Evolutionary conservation across 108 stramenopile species (phyloP).

Genomic region (Stephanodiscus triporus): DNA sequence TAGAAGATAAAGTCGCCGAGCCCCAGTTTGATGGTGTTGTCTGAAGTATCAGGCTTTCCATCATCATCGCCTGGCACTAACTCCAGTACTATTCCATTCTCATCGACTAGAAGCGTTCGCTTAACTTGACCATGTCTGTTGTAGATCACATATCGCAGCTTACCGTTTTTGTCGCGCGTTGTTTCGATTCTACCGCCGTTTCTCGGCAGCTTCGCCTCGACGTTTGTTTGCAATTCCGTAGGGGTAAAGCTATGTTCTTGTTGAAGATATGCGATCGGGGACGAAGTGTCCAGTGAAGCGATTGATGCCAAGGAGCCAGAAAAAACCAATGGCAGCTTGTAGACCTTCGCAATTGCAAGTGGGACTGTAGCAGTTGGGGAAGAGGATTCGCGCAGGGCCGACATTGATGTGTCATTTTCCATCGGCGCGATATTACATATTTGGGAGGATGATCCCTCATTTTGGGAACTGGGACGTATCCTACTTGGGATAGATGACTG

Average conservation of each 20-base stretch:
- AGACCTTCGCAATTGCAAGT: slow-evolving; percentile 70
- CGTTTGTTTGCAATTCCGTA: slow-evolving; percentile 54
- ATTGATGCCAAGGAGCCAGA: slow-evolving; percentile 13
- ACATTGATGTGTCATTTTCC: slow-evolving; percentile 5
- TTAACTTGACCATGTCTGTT: slow-evolving; percentile 57
- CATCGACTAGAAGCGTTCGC: slow-evolving; percentile 64
- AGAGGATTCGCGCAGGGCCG: neutral
- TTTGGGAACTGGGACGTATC: neutral
- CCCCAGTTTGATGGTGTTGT: slow-evolving; percentile 62
- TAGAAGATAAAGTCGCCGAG: slow-evolving; percentile 98
- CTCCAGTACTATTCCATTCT: slow-evolving; percentile 54
- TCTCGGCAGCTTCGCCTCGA: slow-evolving; percentile 63
- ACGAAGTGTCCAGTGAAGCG: slow-evolving; percentile 28
- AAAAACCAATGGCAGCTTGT: slow-evolving; percentile 56
- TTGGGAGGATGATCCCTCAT: neutral
- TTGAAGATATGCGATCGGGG: slow-evolving; percentile 38
- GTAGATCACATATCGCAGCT: slow-evolving; percentile 56
- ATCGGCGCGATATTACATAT: neutral
- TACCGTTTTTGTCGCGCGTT: slow-evolving; percentile 22
- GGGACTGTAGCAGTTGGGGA: slow-evolving; percentile 43
- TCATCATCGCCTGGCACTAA: slow-evolving; percentile 15
- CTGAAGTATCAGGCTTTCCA: slow-evolving; percentile 38
- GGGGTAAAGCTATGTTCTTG: slow-evolving; percentile 28
- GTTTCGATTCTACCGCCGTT: slow-evolving; percentile 69
- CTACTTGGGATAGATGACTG: neutral